Base-by-base conservation (phyloP, 2,329 filamentous ascomycete species). In the Neocatenulostroma microsporum region DNA sequence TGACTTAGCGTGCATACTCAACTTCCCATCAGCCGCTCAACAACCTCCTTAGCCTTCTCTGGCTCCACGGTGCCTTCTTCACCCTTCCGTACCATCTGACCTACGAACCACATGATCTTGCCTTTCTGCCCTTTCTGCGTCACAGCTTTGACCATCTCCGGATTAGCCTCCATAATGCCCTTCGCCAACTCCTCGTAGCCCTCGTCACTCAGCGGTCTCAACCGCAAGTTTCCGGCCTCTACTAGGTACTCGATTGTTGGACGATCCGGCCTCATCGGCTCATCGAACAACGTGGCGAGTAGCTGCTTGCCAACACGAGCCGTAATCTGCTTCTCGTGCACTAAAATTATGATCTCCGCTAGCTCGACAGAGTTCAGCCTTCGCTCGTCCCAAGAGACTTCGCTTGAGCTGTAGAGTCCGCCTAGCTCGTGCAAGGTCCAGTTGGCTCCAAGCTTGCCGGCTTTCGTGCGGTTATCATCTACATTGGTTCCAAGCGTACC, bases 41-140 rank as follows among this genome's bases (percentile, higher is more conserved):
- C 55, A 9, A 74, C 63, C 39, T 62, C 59, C 54, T 73, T 72
- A 8, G 77, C 78, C 49, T 68, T 69, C 39, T 66, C 64, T 4
- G 79, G 73, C 56, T 82, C 76, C 5, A 82, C 70, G 1, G 73
- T 73, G 1, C 77, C 77, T 41, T 76, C 73, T 19, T 70, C 67
- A 19, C 74, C 75, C 42, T 63, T 61, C 29, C 73, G 66, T 61
- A 82, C 77, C 73, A 83, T 80, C 56, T 80, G 74, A 9, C 80
- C 80, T 11, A 84, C 71, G 48, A 83, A 73, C 65, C 73, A 83
- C 49, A 76, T 77, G 5, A 80, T 56, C 57, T 83, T 84, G n/a
- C 76, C 75, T 20, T 66, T 62, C 46, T 80, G 75, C 0, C 72
- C 70, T 50, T 74, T 77, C 30, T 67, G 63, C 27, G 69, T 63